phyloP scores from a whole-genome alignment of 169 alveolate species.

The Plasmodium gonderi region DNA sequence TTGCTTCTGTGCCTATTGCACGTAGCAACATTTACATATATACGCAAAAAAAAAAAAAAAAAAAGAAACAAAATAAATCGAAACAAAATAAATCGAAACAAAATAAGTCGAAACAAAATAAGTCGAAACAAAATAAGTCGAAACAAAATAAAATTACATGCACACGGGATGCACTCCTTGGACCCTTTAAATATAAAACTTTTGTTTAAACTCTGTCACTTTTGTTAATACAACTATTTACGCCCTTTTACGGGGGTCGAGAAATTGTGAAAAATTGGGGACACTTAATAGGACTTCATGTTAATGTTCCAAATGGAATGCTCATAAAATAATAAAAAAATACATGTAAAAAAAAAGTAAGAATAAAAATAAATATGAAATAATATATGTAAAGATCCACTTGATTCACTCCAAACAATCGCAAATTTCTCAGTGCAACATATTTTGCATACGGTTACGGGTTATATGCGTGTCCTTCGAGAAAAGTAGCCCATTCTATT shows the following conservation, averaged over 20 bases:
- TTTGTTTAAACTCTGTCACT: neutral
- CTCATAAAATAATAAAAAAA: too few relatives aligned
- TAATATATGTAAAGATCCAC: too few relatives aligned
- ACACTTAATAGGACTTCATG: neutral
- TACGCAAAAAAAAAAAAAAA: neutral
- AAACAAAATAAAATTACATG: neutral
- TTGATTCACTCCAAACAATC: neutral
- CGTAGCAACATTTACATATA: neutral
- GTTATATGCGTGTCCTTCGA: neutral
- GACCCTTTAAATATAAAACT: slow-evolving; percentile 3
- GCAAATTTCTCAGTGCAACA: neutral
- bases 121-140: neutral
- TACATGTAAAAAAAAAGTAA: too few relatives aligned
- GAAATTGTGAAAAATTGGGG: neutral
- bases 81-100: too few relatives aligned
- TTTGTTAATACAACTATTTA: neutral
- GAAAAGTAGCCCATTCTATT: neutral
- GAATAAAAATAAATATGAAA: too few relatives aligned
- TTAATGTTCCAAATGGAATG: neutral
- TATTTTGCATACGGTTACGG: neutral
- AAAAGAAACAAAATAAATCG: too few relatives aligned
- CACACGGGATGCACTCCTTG: neutral
- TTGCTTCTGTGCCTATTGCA: neutral
- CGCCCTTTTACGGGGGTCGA: neutral
- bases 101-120: too few relatives aligned